Conservation (phyloP, 1,284 basidiomycete species). For the Papiliotrema laurentii region DNA sequence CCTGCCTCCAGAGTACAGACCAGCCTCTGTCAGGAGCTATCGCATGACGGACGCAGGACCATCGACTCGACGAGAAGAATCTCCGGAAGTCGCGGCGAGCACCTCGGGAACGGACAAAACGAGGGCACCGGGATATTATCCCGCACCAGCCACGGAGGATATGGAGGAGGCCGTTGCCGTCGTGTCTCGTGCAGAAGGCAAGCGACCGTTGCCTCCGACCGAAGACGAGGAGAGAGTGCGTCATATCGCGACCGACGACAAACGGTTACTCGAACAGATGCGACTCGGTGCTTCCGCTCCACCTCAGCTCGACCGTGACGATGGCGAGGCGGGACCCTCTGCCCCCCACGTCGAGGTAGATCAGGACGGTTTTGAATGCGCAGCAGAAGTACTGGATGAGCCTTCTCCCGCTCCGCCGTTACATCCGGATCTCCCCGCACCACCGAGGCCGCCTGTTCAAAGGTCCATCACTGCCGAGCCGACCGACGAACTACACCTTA, state of each 20-base stretch:
- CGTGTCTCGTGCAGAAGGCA: conserved; percentile 37
- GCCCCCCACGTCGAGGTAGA: conserved; percentile 45
- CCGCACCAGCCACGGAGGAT: conserved; percentile 44
- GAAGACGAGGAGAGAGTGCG: conserved; percentile 9
- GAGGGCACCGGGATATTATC: conserved; percentile 41
- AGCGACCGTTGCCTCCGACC: conserved; percentile 19
- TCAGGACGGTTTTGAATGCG: conserved; percentile 40
- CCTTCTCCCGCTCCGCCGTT: not conserved
- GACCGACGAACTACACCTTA: conserved; percentile 12
- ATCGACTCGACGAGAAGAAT: not conserved
- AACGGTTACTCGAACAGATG: conserved; percentile 40
- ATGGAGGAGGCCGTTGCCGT: conserved; percentile 41
- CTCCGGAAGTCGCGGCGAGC: not conserved
- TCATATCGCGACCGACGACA: conserved; percentile 48
- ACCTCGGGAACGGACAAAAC: conserved; percentile 35
- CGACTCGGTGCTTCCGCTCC: conserved; percentile 39
- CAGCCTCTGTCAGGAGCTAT: conserved; percentile 19
- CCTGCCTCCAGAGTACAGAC: conserved; percentile 26
- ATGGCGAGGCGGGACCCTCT: conserved; percentile 20
- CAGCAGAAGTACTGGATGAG: conserved; percentile 5
- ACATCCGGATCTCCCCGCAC: conserved; percentile 14
- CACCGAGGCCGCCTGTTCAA: conserved; percentile 10
- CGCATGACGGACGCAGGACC: not conserved
- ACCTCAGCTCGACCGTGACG: conserved; percentile 10
- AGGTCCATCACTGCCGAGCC: conserved; percentile 9